Evolutionary conservation across 2,329 filamentous ascomycete genomes (phyloP), one percentile per base, ranked within the genome.

Genomic region (Penicillium concentricum): DNA sequence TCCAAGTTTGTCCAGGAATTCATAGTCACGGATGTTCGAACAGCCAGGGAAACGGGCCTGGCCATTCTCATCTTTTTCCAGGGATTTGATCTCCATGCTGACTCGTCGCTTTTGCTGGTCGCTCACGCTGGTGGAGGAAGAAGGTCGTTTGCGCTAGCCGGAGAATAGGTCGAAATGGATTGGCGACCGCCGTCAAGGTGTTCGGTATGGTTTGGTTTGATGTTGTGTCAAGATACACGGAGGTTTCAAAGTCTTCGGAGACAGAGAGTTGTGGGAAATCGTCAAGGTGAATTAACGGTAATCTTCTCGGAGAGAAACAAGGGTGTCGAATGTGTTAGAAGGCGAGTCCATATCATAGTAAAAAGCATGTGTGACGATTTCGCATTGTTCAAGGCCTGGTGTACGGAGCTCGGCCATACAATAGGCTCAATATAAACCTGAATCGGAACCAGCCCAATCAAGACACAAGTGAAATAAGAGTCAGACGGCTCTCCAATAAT

Each of bases 1-100:
- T 65, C 93, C 93, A 54, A 99, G 84, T 85, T 79, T 79, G 46
- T 68, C 72, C 48, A 74, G 50, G 46, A 75, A 77, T 51, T 72
- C 72, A 58, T 74, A 77, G 35, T 78, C 72, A 16, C 71, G 70
- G 41, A 77, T 76, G 42, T 69, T 72, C 47, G 92, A 94, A 79
- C 93, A 97, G 60, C 94, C 94, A 51, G 82, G 81, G 73, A 95
- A 99, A 62, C 84, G 87, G 69, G 73, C 78, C 71, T 70, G 78
- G 60, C 74, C 83, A 71, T 76, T 68, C 56, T 66, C 67, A 47
- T 74, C 68, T 42, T 75, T 76, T 64, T 84, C 82, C 39, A 81
- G 71, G 41, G 78, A 76, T 49, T 58, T 60, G 51, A 64, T 74
- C 52, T 64, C 70, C 72, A 77, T 76, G 56, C 59, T 70, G 58